phyloP scores from a whole-genome alignment of 1,284 basidiomycete species.

The Anthracocystis panici-leucophaei region DNA sequence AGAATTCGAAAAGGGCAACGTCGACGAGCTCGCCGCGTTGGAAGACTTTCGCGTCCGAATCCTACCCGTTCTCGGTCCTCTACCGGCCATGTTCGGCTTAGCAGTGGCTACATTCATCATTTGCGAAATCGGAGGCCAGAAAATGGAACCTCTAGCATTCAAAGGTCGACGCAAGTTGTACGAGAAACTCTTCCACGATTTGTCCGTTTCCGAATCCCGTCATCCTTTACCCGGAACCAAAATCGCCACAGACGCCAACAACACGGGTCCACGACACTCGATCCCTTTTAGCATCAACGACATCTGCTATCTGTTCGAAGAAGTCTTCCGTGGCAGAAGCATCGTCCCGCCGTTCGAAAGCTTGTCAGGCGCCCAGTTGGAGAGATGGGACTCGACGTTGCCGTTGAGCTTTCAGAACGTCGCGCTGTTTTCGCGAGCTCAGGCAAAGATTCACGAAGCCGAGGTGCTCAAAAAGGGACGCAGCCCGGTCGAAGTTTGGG shows the following conservation, averaged over 20 bases:
- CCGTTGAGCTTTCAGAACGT: slow-evolving; percentile 66
- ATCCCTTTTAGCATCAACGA: slow-evolving; percentile 66
- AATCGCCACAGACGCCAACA: neutral
- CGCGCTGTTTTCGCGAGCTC: slow-evolving; percentile 56
- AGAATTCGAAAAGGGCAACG: slow-evolving; percentile 88
- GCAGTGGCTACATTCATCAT: slow-evolving; percentile 66
- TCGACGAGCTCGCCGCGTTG: slow-evolving; percentile 90
- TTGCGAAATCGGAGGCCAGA: slow-evolving; percentile 63
- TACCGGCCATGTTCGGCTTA: slow-evolving; percentile 69
- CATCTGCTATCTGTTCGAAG: slow-evolving; percentile 64
- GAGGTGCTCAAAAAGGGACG: slow-evolving; percentile 57
- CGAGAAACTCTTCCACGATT: slow-evolving; percentile 57
- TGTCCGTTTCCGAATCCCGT: slow-evolving; percentile 39
- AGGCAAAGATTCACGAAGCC: slow-evolving; percentile 61
- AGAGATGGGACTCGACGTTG: slow-evolving; percentile 64
- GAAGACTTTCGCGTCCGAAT: slow-evolving; percentile 94
- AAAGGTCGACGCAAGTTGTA: slow-evolving; percentile 63
- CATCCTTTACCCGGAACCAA: slow-evolving; percentile 30
- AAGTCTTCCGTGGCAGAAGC: slow-evolving; percentile 62
- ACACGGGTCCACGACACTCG: slow-evolving; percentile 30
- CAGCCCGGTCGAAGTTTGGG: slow-evolving; percentile 65
- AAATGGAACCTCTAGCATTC: slow-evolving; percentile 63
- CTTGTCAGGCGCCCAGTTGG: slow-evolving; percentile 48
- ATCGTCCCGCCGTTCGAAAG: slow-evolving; percentile 63
- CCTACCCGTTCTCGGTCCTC: slow-evolving; percentile 81